Evolutionary conservation across 495 filamentous ascomycete species (phyloP).

Genomic region (Hypoxylon fuscum): DNA sequence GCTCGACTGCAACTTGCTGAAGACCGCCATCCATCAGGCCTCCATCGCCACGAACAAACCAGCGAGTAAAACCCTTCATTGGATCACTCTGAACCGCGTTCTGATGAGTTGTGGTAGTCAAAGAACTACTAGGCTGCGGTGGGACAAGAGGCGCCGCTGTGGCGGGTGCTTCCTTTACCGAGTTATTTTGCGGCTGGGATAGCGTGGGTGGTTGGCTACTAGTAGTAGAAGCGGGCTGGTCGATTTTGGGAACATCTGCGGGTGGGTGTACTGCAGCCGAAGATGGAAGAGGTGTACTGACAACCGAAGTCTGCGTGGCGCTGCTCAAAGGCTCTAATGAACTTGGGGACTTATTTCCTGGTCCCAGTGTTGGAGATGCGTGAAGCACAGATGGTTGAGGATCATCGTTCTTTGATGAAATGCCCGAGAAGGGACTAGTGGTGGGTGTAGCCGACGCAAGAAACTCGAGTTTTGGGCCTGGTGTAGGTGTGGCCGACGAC

Average conservation of each 20-base stretch:
- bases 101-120: background rate
- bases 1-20: slow-evolving; percentile 45
- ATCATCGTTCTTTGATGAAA: slow-evolving; percentile 10
- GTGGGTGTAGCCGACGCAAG: background rate
- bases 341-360: background rate
- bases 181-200: slow-evolving; percentile 3
- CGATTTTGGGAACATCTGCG: background rate
- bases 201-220: background rate
- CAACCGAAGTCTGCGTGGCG: background rate
- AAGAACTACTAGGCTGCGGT: background rate
- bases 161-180: background rate
- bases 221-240: background rate
- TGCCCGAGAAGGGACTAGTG: background rate
- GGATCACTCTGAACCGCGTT: slow-evolving; percentile 34
- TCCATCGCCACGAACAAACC: slow-evolving; percentile 56
- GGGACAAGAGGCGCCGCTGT: background rate
- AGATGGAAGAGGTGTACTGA: slow-evolving; percentile 2
- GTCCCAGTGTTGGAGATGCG: background rate
- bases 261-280: background rate
- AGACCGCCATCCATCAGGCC: slow-evolving; percentile 53
- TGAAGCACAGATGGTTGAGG: slow-evolving; percentile 1
- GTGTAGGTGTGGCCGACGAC: background rate
- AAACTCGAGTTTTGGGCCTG: background rate
- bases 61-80: slow-evolving; percentile 54
- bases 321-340: background rate